Percentiles rank a stretch among this genome's conserved stretches.
Conservation (phyloP, 371 early-diverging fungal species). For the Mortierella polycephala region DNA sequence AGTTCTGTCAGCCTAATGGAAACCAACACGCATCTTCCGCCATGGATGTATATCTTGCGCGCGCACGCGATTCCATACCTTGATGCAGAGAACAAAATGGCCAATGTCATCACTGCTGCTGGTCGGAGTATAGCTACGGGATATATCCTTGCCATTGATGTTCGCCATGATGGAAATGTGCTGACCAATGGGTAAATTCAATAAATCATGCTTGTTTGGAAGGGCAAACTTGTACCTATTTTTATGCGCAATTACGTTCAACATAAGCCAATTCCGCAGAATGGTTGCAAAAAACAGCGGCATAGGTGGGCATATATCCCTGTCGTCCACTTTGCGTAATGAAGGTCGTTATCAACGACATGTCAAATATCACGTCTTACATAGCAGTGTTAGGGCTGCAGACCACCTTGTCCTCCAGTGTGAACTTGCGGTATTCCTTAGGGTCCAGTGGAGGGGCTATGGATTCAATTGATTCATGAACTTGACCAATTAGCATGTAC, state of each 20-base stretch:
- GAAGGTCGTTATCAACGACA: background rate
- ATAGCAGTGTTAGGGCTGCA: slow-evolving; percentile 88
- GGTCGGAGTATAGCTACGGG: slow-evolving; percentile 95
- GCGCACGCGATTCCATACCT: slow-evolving; percentile 64
- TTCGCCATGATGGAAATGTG: slow-evolving; percentile 91
- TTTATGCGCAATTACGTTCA: background rate
- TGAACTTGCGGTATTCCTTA: slow-evolving; percentile 84
- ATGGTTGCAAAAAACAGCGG: background rate
- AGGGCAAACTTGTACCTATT: slow-evolving; percentile 89
- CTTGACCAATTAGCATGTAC: no score
- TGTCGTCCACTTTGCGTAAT: no score
- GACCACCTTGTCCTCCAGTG: slow-evolving; percentile 78
- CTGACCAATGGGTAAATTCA: slow-evolving; percentile 95
- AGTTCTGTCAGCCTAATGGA: background rate
- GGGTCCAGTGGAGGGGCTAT: slow-evolving; percentile 64
- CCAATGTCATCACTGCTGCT: slow-evolving; percentile 86
- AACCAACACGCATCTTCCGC: background rate
- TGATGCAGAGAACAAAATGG: slow-evolving; percentile 91
- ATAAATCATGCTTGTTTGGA: slow-evolving; percentile 68
- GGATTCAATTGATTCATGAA: background rate
- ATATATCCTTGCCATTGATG: slow-evolving; percentile 87
- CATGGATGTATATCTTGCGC: background rate
- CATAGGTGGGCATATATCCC: no score
- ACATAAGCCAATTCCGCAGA: background rate
- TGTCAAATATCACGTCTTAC: slow-evolving; percentile 59